Evolutionary conservation across 352 stramenopile species (phyloP), one percentile per base, ranked within the genome.

Genomic region (Globisporangium okanoganense): DNA sequence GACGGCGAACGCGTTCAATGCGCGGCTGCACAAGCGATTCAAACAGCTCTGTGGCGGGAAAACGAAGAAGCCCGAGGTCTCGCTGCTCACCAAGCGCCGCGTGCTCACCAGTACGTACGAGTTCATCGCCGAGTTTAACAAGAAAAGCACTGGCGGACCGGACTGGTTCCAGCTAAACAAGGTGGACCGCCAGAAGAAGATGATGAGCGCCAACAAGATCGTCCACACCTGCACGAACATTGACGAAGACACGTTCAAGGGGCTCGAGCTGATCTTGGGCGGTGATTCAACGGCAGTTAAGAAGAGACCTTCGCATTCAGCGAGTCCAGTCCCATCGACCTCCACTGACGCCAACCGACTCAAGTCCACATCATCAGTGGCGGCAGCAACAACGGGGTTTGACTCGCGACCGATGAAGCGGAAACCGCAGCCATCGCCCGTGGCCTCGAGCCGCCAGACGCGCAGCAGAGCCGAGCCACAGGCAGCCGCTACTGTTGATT

Each of bases 71-170:
- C 16, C 58, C 2, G 58, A 64, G 38, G 58, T 56, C 13, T 58
- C 58, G 25, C 50, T 64, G 9, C 27, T 64, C 27, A 64, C 58
- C 1, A 64, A 64, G 40, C 58, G 58, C 14, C 49, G 50, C 16
- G 50, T 56, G 6, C 27, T 64, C 35, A 64, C 58, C 36, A 64
- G 20, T 18, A 64, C 58, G 24, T 64, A 58, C 58, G 27, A 56
- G 48, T 56, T 64, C 33, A 56, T 64, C 58, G 47, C 47, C 2
- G 58, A 64, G 8, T 64, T 52, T 36, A 64, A 64, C 20, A 48
- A 27, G 0, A 41, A 54, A 1, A 13, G 31, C 24, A 41, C 16
- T 13, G 25, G 25, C 40, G 24, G n/a, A n/a, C n/a, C n/a, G n/a
- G 44, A 61, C 41, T 64, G 58, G 58, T 64, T 64, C 27, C 10